Percentiles rank a stretch among this genome's conserved stretches.
Conservation (phyloP, 23 red algal genomes). For the Gracilaria vermiculophylla region DNA sequence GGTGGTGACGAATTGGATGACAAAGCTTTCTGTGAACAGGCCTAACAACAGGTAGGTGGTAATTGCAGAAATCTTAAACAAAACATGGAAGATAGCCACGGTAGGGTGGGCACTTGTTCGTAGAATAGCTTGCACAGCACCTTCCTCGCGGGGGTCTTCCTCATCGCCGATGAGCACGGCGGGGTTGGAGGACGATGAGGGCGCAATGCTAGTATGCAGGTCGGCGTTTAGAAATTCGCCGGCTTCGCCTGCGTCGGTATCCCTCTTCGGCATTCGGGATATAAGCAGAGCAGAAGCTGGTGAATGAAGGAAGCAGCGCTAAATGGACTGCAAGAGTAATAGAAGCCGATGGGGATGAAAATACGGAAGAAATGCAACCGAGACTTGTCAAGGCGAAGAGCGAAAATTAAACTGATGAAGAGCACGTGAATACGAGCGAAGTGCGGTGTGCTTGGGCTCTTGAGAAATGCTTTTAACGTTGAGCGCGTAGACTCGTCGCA, state of each 20-base stretch:
- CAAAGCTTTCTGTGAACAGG: slow-evolving; percentile 82
- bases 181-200: slow-evolving; percentile 7
- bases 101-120: slow-evolving; percentile 71
- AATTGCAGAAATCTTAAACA: slow-evolving; percentile 81
- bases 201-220: slow-evolving; percentile 25
- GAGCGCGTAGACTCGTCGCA: too few relatives aligned
- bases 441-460: too few relatives aligned
- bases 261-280: slow-evolving; percentile 6
- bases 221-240: slow-evolving; percentile 60
- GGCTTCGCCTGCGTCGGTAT: slow-evolving; percentile 6
- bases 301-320: not conserved
- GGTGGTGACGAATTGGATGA: slow-evolving; percentile 95
- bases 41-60: slow-evolving; percentile 84
- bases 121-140: slow-evolving; percentile 62
- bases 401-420: not conserved
- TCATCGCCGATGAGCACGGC: slow-evolving; percentile 35
- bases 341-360: not conserved
- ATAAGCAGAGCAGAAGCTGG: not conserved
- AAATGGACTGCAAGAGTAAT: too few relatives aligned
- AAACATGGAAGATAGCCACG: slow-evolving; percentile 78
- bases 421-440: too few relatives aligned
- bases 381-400: not conserved
- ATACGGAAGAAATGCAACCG: not conserved
- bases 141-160: slow-evolving; percentile 45
- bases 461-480: too few relatives aligned